Evolutionary conservation across 1,139 yeast species (phyloP).

Genomic region (Taphrina confusa): DNA sequence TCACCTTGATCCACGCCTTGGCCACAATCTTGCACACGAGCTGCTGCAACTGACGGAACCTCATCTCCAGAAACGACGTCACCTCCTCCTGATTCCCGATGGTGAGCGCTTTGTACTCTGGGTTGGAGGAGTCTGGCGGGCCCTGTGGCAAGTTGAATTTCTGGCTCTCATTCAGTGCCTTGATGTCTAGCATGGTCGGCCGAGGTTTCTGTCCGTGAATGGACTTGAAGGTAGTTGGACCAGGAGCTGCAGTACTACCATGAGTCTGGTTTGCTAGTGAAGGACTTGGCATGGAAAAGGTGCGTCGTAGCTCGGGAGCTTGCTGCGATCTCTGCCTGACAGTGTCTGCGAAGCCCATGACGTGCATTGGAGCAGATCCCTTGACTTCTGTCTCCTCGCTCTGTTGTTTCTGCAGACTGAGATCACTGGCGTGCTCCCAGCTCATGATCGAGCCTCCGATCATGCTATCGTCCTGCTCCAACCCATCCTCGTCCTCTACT

Average conservation of each 20-base stretch:
- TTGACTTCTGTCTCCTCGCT: neutral
- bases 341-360: neutral
- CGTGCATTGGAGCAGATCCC: neutral
- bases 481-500: slow-evolving; percentile 14
- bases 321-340: slow-evolving; percentile 1
- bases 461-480: slow-evolving; percentile 5
- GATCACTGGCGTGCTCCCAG: slow-evolving; percentile 8
- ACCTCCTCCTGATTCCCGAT: slow-evolving; percentile 36
- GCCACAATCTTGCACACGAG: slow-evolving; percentile 62
- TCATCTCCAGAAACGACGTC: slow-evolving; percentile 37
- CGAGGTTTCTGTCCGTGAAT: neutral
- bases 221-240: neutral
- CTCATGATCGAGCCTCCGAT: neutral
- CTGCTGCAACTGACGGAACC: slow-evolving; percentile 52
- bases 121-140: slow-evolving; percentile 40
- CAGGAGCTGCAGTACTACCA: neutral
- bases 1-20: slow-evolving; percentile 64
- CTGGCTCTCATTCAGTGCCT: neutral
- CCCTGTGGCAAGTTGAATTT: neutral
- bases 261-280: neutral
- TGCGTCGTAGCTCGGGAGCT: slow-evolving; percentile 25
- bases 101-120: slow-evolving; percentile 36
- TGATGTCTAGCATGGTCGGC: slow-evolving; percentile 11
- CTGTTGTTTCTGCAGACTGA: neutral
- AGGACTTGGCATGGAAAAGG: slow-evolving; percentile 27